Evolutionary conservation across 306 rosid genomes (phyloP).

Genomic region (Chamaecrista fasciculata): DNA sequence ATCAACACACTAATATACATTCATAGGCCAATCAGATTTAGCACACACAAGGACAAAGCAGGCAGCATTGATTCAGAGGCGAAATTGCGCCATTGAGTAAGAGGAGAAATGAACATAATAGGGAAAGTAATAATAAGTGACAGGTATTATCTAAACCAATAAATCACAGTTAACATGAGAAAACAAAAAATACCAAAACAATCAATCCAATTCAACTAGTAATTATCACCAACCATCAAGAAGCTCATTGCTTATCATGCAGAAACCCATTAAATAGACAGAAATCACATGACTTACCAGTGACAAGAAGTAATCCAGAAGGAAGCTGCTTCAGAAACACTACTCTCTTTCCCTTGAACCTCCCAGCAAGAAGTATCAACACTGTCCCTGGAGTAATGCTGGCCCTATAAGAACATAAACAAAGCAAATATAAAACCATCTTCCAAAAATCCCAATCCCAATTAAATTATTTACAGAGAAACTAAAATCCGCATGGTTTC

Average conservation of each 20-base stretch:
- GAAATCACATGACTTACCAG: conserved; percentile 41
- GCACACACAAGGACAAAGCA: too few species aligned
- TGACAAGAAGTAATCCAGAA: conserved; percentile 69
- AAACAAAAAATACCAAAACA: neutral
- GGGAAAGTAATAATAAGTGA: too few species aligned
- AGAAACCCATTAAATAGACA: neutral
- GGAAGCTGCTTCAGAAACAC: conserved; percentile 72
- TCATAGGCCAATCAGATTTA: too few species aligned
- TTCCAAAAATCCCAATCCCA: neutral
- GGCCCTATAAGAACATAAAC: conserved; percentile 36
- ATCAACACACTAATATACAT: too few species aligned
- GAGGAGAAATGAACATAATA: too few species aligned
- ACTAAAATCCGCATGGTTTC: too few species aligned
- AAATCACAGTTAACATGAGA: too few species aligned
- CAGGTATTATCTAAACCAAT: too few species aligned
- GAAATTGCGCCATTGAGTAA: too few species aligned
- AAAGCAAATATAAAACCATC: neutral
- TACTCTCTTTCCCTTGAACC: conserved; percentile 73
- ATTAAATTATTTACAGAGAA: too few species aligned
- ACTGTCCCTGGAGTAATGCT: conserved; percentile 68
- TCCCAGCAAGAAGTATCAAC: conserved; percentile 65
- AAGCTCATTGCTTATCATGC: neutral
- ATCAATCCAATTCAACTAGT: neutral
- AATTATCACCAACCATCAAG: neutral
- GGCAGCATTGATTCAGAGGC: too few species aligned